Evolutionary conservation across 768 basidiomycete genomes (phyloP), one percentile per base, ranked within the genome.

Genomic region (Amyloporia xantha): DNA sequence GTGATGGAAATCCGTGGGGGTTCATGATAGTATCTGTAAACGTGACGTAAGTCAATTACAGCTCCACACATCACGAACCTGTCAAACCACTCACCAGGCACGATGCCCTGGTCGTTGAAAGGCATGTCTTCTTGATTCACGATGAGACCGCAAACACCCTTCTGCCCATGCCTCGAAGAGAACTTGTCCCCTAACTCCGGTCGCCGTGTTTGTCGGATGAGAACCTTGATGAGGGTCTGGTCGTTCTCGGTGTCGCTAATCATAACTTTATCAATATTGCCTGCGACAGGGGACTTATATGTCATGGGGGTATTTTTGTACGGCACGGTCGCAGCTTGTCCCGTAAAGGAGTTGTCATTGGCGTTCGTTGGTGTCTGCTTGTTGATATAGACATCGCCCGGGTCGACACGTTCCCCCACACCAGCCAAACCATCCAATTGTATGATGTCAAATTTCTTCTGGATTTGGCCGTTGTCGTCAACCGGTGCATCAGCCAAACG

Each of bases 91-190:
- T 52, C 67, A 88, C 90, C 90, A 41, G 91, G 94, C 60, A 78
- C 83, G 57, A 97, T 93, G 20, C 96, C 96, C 65, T 92, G 88
- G 68, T 98, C 94, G 60, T 96, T 96, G 74, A 99, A 99, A 2
- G 95, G 96, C 91, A 99, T 84, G 67, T 99, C 96, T 59, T 93
- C 93, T 61, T 99, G 96, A 59, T 95, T 95, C 47, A 99, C 96
- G 64, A 99, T 98, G 66, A 99, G 69, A 21, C 96, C 96, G 68
- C 95, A 97, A 10, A 99, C 96, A 50, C 96, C 96, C 69, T 99
- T 99, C 70, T 99, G 96, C 39, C 96, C 96, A 62, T 99, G 96
- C 55, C 96, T 72, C 2, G 91, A 93, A 35, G 94, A 97, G 66
- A 99, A 99, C 70, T 99, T 99, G 73, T 99, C 96, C 1, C 96